These are phyloP conservation scores for Pseudevernia furfuracea DNA, from an alignment of 495 filamentous ascomycete species.

Conservation along the genomic window DNA sequence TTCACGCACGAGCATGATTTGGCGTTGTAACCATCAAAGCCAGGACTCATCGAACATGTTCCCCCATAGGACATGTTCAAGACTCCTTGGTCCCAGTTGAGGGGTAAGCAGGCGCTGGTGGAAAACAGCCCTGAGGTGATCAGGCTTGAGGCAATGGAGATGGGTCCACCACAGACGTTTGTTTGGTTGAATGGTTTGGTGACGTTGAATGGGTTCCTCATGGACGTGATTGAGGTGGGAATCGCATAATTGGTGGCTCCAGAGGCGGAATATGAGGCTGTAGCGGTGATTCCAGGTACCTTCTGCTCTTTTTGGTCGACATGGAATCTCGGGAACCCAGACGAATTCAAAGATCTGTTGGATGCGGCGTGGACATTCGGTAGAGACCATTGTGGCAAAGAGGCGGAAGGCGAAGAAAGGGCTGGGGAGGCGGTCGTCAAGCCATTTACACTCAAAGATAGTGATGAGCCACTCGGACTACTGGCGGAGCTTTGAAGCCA, in stretches of 20 bases:
- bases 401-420: not conserved
- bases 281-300: not conserved
- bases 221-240: not conserved
- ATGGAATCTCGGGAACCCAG: not conserved
- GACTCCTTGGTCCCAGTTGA: slow-evolving; percentile 8
- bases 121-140: slow-evolving; percentile 7
- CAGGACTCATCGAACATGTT: slow-evolving; percentile 17
- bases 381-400: not conserved
- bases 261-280: not conserved
- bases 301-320: not conserved
- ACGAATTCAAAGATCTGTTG: not conserved
- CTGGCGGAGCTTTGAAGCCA: not conserved
- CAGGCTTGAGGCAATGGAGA: not conserved
- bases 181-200: not conserved
- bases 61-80: slow-evolving; percentile 11
- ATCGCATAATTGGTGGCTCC: not conserved
- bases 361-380: not conserved
- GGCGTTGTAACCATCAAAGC: slow-evolving; percentile 17
- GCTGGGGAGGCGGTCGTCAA: not conserved
- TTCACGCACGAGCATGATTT: slow-evolving; percentile 20
- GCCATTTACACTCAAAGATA: not conserved
- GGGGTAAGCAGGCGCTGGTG: slow-evolving; percentile 15
- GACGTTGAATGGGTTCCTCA: slow-evolving; percentile 2
- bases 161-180: not conserved
- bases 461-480: not conserved